Evolutionary conservation across 257 asterid species (phyloP).

Genomic region (Jasminum sambac): DNA sequence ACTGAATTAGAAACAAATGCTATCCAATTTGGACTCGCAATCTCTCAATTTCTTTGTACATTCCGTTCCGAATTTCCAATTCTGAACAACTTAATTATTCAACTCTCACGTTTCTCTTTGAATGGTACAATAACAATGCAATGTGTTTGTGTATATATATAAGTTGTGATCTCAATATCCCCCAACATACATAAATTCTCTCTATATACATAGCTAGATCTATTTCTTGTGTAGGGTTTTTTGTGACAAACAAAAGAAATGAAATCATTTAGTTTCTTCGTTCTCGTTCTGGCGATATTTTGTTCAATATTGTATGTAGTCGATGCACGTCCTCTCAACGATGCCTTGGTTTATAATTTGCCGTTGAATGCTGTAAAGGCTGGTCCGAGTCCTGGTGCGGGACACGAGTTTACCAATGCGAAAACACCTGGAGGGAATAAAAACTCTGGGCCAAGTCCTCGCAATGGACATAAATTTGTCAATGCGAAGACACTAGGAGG

Average conservation of each 20-base stretch:
- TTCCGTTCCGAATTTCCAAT: constrained; percentile 7
- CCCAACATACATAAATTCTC: no score
- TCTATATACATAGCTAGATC: background rate
- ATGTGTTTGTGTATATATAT: no score
- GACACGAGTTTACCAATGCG: constrained; percentile 21
- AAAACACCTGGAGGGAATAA: constrained; percentile 15
- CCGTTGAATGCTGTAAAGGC: constrained; percentile 19
- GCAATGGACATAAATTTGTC: constrained; percentile 2
- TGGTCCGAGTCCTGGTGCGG: constrained; percentile 46
- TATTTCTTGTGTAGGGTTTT: background rate
- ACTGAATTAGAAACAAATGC: constrained; percentile 9
- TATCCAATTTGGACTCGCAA: constrained; percentile 35
- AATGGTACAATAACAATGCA: no score
- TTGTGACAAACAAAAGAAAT: constrained; percentile 1
- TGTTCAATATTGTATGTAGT: constrained; percentile 13
- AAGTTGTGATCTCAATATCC: no score
- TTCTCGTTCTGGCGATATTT: constrained; percentile 20
- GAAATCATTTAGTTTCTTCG: background rate
- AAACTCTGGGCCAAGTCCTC: constrained; percentile 8
- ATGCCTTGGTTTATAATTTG: background rate
- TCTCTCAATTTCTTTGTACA: constrained; percentile 11
- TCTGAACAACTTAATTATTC: constrained; percentile 15
- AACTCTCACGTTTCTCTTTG: constrained; percentile 30
- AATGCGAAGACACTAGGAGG: constrained; percentile 2
- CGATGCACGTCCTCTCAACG: constrained; percentile 39